These are phyloP conservation scores for Teunomyces panamensis DNA, from an alignment of 805 yeast species.

Conservation along the genomic window DNA sequence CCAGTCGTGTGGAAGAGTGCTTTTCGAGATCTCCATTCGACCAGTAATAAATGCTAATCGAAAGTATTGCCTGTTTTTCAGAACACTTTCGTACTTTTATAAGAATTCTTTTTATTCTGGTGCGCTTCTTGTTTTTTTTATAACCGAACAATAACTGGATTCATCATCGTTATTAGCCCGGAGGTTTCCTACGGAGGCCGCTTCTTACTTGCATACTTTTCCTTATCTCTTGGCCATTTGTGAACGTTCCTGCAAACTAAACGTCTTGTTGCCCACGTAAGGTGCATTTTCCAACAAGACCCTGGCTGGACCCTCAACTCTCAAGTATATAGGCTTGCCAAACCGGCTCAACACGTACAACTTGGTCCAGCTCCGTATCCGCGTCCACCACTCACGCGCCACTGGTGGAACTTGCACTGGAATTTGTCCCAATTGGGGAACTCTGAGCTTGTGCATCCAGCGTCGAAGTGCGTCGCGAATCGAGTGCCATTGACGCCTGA, in stretches of 20 bases:
- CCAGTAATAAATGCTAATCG: neutral
- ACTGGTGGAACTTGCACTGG: neutral
- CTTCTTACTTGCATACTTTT: no score
- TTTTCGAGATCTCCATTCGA: slow-evolving; percentile 35
- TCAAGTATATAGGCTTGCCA: slow-evolving; percentile 14
- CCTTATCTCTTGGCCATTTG: neutral
- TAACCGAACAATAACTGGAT: neutral
- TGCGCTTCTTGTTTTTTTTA: neutral
- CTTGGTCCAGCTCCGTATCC: neutral
- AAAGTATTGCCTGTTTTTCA: neutral
- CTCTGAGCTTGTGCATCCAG: neutral
- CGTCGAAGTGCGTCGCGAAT: neutral
- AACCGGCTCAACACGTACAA: neutral
- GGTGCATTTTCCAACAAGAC: slow-evolving; percentile 20
- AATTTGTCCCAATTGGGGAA: neutral
- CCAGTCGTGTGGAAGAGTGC: slow-evolving; percentile 39
- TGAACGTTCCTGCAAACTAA: slow-evolving; percentile 4
- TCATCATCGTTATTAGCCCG: neutral
- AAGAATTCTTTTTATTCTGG: neutral
- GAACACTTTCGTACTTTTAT: neutral
- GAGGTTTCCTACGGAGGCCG: neutral
- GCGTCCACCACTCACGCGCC: neutral
- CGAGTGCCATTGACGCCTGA: neutral
- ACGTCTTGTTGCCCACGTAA: slow-evolving; percentile 6
- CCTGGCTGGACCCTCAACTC: slow-evolving; percentile 26